Evolutionary conservation across 495 filamentous ascomycete species (phyloP).

Genomic region (Trypethelium eluteriae): DNA sequence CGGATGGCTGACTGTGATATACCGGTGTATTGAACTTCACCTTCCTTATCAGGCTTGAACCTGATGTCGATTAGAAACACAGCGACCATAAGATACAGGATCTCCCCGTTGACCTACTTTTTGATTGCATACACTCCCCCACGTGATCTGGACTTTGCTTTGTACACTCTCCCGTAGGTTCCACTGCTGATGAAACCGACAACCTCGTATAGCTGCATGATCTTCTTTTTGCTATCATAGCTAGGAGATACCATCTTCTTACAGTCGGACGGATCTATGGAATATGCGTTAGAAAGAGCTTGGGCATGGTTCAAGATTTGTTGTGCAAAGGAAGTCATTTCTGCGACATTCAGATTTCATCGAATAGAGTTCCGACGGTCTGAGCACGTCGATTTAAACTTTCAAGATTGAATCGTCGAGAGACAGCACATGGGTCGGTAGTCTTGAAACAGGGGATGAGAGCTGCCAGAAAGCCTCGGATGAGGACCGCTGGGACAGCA

Average conservation of each 20-base stretch:
- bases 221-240: constrained; percentile 80
- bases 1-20: constrained; percentile 96
- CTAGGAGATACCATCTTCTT: constrained; percentile 22
- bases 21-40: constrained; percentile 91
- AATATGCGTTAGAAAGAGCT: constrained; percentile 1
- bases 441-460: background rate
- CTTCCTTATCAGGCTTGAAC: constrained; percentile 99
- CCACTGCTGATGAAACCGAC: constrained; percentile 97
- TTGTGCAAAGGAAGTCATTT: constrained; percentile 5
- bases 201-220: constrained; percentile 87
- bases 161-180: constrained; percentile 99
- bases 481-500: background rate
- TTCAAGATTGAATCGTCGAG: background rate
- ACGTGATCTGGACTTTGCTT: constrained; percentile 69
- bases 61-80: constrained; percentile 33
- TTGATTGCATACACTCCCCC: constrained; percentile 88
- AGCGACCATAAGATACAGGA: background rate
- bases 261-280: constrained; percentile 9
- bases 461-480: background rate
- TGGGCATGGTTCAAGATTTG: constrained; percentile 7
- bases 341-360: background rate
- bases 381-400: background rate
- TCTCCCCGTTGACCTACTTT: constrained; percentile 47
- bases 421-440: background rate
- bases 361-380: background rate